Evolutionary conservation across 2,329 filamentous ascomycete species (phyloP).

Genomic region (Claviceps humidiphila): DNA sequence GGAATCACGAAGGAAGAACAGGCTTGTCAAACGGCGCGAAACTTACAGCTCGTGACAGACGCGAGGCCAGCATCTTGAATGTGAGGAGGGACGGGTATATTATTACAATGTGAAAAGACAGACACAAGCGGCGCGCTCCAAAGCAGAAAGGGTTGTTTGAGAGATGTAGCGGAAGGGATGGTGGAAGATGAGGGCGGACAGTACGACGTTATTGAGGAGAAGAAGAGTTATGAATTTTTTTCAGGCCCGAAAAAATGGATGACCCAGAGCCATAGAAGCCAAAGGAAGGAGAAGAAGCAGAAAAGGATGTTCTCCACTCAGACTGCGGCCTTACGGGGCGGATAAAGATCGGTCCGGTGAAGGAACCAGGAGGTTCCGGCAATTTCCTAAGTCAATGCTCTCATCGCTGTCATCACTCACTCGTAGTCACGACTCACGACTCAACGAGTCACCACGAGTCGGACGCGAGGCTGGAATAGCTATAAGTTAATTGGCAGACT

Average conservation of each 20-base stretch:
- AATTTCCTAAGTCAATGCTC: background rate
- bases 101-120: constrained; percentile 18
- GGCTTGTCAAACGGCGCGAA: background rate
- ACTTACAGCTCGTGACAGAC: constrained; percentile 65
- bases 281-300: constrained; percentile 26
- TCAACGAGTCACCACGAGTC: too few species aligned
- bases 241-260: constrained; percentile 20
- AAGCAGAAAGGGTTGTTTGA: constrained; percentile 14
- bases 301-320: constrained; percentile 5
- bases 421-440: too few species aligned
- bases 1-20: background rate
- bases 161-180: constrained; percentile 11
- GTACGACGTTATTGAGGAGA: constrained; percentile 13
- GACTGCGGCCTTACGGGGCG: constrained; percentile 5
- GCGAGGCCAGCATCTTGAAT: constrained; percentile 57
- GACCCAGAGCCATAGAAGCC: constrained; percentile 26
- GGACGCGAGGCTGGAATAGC: too few species aligned
- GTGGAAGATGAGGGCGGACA: constrained; percentile 2
- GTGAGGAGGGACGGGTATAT: constrained; percentile 19
- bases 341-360: constrained; percentile 15
- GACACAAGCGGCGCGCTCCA: constrained; percentile 19
- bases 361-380: background rate
- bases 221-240: constrained; percentile 23
- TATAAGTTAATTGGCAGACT: too few species aligned
- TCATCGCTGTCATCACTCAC: background rate